phyloP scores from a whole-genome alignment of 345 rosid genomes.

The Hypericum perforatum region DNA sequence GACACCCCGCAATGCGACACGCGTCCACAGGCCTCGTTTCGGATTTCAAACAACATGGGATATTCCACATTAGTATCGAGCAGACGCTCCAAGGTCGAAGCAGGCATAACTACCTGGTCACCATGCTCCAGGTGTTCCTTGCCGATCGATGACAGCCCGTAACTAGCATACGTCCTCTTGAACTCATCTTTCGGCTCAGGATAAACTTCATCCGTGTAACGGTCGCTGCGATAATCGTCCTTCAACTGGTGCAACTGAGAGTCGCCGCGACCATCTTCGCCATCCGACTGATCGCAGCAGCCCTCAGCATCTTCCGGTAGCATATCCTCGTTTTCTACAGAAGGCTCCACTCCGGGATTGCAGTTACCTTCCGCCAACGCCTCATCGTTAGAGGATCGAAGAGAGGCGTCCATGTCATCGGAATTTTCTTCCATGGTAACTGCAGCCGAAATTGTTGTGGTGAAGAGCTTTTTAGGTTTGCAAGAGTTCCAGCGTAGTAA shows the following conservation, averaged over 20 bases:
- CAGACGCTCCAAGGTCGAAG: conserved; percentile 5
- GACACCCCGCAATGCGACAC: conserved; percentile 20
- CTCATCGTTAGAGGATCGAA: too few relatives aligned
- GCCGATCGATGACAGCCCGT: background rate
- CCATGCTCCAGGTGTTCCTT: conserved; percentile 10
- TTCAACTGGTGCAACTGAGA: background rate
- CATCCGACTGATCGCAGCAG: too few relatives aligned
- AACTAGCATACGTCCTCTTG: background rate
- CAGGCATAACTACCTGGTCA: conserved; percentile 17
- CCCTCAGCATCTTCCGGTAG: too few relatives aligned
- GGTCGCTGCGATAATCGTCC: background rate
- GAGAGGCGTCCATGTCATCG: too few relatives aligned
- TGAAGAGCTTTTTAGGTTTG: too few relatives aligned
- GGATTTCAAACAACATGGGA: conserved; percentile 20
- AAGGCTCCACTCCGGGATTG: too few relatives aligned
- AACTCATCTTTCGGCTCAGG: background rate
- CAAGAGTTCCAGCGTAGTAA: too few relatives aligned
- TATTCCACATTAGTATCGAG: background rate
- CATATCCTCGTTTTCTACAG: too few relatives aligned
- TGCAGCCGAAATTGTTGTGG: too few relatives aligned
- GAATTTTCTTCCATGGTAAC: too few relatives aligned
- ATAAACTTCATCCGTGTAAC: background rate
- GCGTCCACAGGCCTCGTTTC: conserved; percentile 4
- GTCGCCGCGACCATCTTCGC: too few relatives aligned
- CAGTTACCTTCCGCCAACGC: too few relatives aligned